Conservation (phyloP, 257 asterid genomes). For the Solanum appendiculatum region DNA sequence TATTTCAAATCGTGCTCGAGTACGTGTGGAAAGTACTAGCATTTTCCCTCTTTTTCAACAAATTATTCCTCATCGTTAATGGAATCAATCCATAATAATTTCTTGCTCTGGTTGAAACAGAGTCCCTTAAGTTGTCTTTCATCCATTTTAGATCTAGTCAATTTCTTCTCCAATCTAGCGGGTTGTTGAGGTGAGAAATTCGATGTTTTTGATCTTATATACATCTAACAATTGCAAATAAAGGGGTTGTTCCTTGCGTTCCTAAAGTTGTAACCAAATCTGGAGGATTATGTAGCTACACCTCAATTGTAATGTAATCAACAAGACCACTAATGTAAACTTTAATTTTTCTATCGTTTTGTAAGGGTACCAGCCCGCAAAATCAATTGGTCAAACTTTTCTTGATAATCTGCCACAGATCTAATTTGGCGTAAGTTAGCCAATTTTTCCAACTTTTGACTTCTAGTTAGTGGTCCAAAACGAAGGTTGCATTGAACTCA, state of each 20-base stretch:
- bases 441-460: neutral
- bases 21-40: neutral
- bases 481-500: neutral
- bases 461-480: neutral
- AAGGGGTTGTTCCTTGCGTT: neutral
- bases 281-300: too few species aligned
- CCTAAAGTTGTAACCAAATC: neutral
- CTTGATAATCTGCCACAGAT: neutral
- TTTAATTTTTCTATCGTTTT: neutral
- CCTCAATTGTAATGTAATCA: too few species aligned
- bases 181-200: neutral
- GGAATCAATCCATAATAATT: neutral
- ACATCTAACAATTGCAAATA: neutral
- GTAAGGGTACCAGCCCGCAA: neutral
- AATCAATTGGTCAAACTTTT: neutral
- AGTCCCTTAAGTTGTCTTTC: neutral
- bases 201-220: neutral
- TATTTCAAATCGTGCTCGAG: neutral
- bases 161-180: neutral
- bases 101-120: neutral
- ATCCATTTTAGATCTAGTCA: neutral
- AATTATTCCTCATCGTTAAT: neutral
- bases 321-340: neutral
- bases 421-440: neutral
- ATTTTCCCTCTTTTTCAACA: neutral